Evolutionary conservation across 352 stramenopile species (phyloP), one percentile per base, ranked within the genome.

Genomic region (Peronospora farinosa): DNA sequence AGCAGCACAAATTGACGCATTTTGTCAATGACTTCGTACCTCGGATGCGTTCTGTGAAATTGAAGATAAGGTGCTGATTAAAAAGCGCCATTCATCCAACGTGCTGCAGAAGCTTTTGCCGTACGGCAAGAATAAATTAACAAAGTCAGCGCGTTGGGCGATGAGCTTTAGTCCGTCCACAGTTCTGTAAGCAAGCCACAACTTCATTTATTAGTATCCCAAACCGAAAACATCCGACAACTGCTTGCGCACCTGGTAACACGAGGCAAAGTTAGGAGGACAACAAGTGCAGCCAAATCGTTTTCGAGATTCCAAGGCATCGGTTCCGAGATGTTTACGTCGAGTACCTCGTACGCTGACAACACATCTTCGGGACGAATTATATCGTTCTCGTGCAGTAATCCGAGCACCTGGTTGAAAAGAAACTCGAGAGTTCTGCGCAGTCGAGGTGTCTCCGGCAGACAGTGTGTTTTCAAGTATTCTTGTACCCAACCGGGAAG

Each of bases 81-180:
- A 61, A 46, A 75, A 83, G 19, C 71, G 67, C 82, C 82, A 93
- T 49, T 93, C 79, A 9, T 82, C 70, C 38, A 93, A 57, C 1
- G 72, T 84, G 7, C 51, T 54, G 56, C 78, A 90, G 59, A 77
- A 87, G 57, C 49, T 74, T 52, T 78, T 84, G 15, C 72, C 74
- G 38, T 89, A 93, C 32, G 79, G 75, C 25, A 93, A 58, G 40
- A 91, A 84, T 19, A 90, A 69, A 38, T 73, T 67, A 37, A 76
- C 51, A 39, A 85, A 84, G 28, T 74, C 57, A 0, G 62, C 38
- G 7, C 66, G 62, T 25, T 70, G 57, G 3, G 67, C 59, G n/a
- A 92, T 74, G 37, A 90, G 57, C 15, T 55, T 65, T 25, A 92
- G 60, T 7, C 73, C 81, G 23, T 90, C 73, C 53, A 65, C 57